phyloP scores from a whole-genome alignment of 2,329 filamentous ascomycete species.

The Phoma sp. region DNA sequence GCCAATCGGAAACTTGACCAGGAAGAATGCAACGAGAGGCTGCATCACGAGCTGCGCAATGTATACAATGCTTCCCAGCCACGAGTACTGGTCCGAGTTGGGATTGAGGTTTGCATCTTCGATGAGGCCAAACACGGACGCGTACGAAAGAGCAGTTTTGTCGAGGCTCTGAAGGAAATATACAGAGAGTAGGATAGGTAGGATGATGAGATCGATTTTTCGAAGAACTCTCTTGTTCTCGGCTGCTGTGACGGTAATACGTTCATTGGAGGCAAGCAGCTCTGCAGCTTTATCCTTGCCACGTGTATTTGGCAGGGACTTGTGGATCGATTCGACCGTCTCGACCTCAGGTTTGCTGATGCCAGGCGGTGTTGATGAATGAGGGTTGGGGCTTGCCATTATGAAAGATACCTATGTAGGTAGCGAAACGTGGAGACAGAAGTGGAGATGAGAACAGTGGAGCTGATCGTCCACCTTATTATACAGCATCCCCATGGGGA shows the following conservation, averaged over 20 bases:
- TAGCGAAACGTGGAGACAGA: slow-evolving; percentile 7
- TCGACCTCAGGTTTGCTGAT: slow-evolving; percentile 35
- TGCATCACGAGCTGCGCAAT: slow-evolving; percentile 63
- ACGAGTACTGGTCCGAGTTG: slow-evolving; percentile 59
- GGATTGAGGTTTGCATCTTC: slow-evolving; percentile 65
- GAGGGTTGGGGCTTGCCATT: slow-evolving; percentile 28
- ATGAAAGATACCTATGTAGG: slow-evolving; percentile 1
- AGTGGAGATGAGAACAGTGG: slow-evolving; percentile 14
- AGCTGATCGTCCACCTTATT: slow-evolving; percentile 20
- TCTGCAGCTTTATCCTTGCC: slow-evolving; percentile 59
- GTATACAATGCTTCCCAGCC: slow-evolving; percentile 62
- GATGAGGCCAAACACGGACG: slow-evolving; percentile 69
- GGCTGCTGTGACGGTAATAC: slow-evolving; percentile 58
- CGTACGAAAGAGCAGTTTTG: slow-evolving; percentile 68
- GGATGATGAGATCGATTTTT: slow-evolving; percentile 60
- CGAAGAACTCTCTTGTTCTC: slow-evolving; percentile 62
- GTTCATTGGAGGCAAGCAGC: slow-evolving; percentile 56
- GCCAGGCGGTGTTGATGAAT: slow-evolving; percentile 10
- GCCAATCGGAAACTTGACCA: slow-evolving; percentile 67
- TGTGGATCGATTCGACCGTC: slow-evolving; percentile 38
- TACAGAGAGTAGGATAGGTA: slow-evolving; percentile 65
- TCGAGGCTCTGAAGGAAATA: slow-evolving; percentile 71
- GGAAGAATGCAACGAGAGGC: slow-evolving; percentile 60
- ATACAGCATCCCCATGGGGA: slow-evolving; percentile 37
- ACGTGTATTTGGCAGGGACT: slow-evolving; percentile 17